These are phyloP conservation scores for Fusarium liriodendri DNA, from an alignment of 2,329 filamentous ascomycete genomes.

Conservation along the genomic window DNA sequence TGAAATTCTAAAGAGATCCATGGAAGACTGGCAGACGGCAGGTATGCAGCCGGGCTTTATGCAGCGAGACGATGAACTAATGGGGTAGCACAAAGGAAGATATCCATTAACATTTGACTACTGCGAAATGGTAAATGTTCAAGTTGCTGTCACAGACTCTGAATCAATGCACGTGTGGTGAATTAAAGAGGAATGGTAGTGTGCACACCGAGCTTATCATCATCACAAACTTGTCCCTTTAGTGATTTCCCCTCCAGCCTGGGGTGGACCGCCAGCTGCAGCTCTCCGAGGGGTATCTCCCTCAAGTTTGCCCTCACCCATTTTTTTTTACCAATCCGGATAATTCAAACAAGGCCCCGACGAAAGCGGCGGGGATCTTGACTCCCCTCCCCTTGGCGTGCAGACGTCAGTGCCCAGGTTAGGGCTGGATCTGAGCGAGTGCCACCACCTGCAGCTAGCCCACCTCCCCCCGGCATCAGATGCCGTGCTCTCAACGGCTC, in stretches of 20 bases:
- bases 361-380: background rate
- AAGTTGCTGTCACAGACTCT: background rate
- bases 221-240: background rate
- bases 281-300: background rate
- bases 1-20: background rate
- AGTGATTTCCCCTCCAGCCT: background rate
- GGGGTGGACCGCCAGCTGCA: background rate
- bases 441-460: background rate
- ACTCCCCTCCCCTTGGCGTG: background rate
- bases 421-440: slow-evolving; percentile 10
- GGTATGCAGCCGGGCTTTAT: slow-evolving; percentile 1
- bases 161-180: slow-evolving; percentile 1
- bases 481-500: background rate
- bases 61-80: slow-evolving; percentile 15
- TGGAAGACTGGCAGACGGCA: slow-evolving; percentile 1
- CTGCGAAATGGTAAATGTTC: background rate
- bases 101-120: background rate
- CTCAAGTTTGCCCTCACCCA: background rate
- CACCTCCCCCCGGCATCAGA: background rate
- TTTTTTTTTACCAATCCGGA: background rate
- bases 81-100: background rate
- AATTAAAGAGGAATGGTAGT: background rate
- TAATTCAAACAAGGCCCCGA: background rate
- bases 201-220: background rate
- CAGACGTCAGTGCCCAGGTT: slow-evolving; percentile 13